These are phyloP conservation scores for Paspalum vaginatum DNA, from an alignment of 176 grass and related monocot genomes.

Conservation along the genomic window DNA sequence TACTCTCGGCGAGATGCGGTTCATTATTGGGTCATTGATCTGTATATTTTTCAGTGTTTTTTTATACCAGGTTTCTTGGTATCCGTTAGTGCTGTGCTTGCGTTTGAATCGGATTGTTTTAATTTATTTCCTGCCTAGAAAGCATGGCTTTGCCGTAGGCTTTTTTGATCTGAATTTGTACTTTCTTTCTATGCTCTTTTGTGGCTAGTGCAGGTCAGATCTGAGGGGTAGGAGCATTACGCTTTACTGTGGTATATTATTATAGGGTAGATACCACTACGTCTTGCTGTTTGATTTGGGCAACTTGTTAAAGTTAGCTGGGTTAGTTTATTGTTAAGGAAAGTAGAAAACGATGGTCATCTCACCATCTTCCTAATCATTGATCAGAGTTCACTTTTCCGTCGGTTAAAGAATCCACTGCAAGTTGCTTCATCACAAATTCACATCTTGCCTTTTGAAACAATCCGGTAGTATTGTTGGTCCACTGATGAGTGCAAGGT, in stretches of 20 bases:
- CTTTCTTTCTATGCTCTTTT: constrained; percentile 42
- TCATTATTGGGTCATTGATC: constrained; percentile 25
- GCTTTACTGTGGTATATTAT: constrained; percentile 37
- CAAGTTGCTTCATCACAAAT: constrained; percentile 33
- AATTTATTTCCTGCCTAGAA: constrained; percentile 36
- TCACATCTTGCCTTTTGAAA: constrained; percentile 25
- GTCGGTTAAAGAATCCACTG: constrained; percentile 42
- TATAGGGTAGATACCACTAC: constrained; percentile 56
- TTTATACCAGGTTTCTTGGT: constrained; percentile 11
- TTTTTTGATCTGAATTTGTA: constrained; percentile 40
- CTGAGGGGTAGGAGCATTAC: constrained; percentile 36
- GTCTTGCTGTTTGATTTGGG: constrained; percentile 48
- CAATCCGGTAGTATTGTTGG: constrained; percentile 33
- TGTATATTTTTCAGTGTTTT: constrained; percentile 3
- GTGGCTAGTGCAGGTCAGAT: constrained; percentile 46
- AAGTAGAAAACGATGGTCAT: constrained; percentile 59
- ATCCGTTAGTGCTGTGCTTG: constrained; percentile 34
- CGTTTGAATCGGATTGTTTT: constrained; percentile 35
- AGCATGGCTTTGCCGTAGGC: constrained; percentile 25
- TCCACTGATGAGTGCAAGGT: constrained; percentile 35
- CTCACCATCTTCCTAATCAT: constrained; percentile 62
- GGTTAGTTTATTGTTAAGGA: constrained; percentile 50
- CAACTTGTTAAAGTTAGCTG: constrained; percentile 57
- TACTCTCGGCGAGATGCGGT: constrained; percentile 12
- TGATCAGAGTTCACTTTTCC: constrained; percentile 45